phyloP scores from a whole-genome alignment of 768 basidiomycete species.

The Phaeotremella skinneri region DNA sequence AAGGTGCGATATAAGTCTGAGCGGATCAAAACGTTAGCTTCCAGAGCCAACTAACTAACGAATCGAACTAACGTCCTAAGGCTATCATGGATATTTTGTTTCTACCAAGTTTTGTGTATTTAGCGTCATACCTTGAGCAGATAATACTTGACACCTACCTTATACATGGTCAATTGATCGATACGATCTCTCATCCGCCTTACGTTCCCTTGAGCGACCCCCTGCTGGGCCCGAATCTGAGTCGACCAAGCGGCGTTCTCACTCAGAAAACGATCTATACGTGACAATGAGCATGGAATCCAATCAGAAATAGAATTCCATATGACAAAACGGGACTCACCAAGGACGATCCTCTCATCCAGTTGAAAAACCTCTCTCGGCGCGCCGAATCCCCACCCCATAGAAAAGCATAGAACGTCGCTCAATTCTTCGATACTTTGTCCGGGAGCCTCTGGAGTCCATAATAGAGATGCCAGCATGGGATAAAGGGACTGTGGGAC shows the following conservation, averaged over 20 bases:
- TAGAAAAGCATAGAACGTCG: constrained; percentile 33
- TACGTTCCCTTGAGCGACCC: constrained; percentile 25
- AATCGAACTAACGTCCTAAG: constrained; percentile 22
- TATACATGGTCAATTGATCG: constrained; percentile 26
- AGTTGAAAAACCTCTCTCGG: constrained; percentile 30
- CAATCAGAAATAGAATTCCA: not conserved
- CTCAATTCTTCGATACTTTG: constrained; percentile 22
- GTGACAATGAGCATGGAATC: constrained; percentile 11
- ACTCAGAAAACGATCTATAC: constrained; percentile 38
- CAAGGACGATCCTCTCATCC: constrained; percentile 37
- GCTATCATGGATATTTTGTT: constrained; percentile 28
- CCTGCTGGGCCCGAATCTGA: constrained; percentile 37
- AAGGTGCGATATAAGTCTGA: constrained; percentile 34
- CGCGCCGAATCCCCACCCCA: constrained; percentile 22
- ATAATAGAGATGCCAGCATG: constrained; percentile 24
- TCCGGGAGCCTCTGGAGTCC: constrained; percentile 17
- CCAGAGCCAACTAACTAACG: not conserved
- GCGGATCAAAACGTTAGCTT: not conserved
- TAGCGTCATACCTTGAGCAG: not conserved
- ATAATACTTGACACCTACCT: constrained; percentile 20
- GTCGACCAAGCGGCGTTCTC: constrained; percentile 26
- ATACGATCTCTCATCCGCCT: constrained; percentile 34
- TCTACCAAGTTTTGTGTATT: constrained; percentile 11
- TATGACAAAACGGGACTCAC: constrained; percentile 17
- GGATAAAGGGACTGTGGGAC: constrained; percentile 17